Base-by-base conservation (phyloP, 768 basidiomycete genomes). In the Pulveroboletus sp. region DNA sequence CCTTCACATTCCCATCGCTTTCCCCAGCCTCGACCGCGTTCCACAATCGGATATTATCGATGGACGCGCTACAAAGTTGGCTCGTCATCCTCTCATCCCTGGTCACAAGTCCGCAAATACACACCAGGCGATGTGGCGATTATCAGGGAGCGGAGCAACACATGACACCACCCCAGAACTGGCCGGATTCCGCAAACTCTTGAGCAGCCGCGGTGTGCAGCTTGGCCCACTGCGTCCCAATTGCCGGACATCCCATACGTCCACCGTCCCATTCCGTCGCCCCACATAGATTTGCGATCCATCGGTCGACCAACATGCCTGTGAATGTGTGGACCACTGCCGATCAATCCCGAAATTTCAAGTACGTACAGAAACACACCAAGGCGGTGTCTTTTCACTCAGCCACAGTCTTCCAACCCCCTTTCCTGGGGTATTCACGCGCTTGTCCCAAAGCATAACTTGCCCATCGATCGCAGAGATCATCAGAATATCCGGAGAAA, bases 251-350 rank as follows among this genome's bases (percentile, higher is more conserved):
- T 98, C 97, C 90, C 91, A 98, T 14, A 97, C 81, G 60, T 97
- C 92, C 42, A 98, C 80, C 1, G 87, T 85, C 20, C 90, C 90
- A 56, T 94, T 94, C 41, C 94, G 77, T 56, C 95, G 76, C 9
- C 95, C 94, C 12, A 90, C 94, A 64, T 90, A 90, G 38, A 99
- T 83, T 53, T 94, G 88, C 5, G 76, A 77, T 14, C 95, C 94
- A 54, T 92, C 84, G 3, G 83, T 78, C 6, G 92, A 93, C 94
- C 95, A 98, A 65, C 89, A 94, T 14, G 94, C 94, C 94, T 98
- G 59, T 36, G 34, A 55, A 61, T 32, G 5, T 24, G 23, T 43
- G 49, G 10, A 16, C 35, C 20, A 49, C 40, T 44, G 16, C 24
- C 35, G 40, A 39, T 40, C 47, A 31, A 48, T 52, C 46, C 11